Conservation (phyloP, 2,329 filamentous ascomycete genomes). For the Trichoderma oligosporum region DNA sequence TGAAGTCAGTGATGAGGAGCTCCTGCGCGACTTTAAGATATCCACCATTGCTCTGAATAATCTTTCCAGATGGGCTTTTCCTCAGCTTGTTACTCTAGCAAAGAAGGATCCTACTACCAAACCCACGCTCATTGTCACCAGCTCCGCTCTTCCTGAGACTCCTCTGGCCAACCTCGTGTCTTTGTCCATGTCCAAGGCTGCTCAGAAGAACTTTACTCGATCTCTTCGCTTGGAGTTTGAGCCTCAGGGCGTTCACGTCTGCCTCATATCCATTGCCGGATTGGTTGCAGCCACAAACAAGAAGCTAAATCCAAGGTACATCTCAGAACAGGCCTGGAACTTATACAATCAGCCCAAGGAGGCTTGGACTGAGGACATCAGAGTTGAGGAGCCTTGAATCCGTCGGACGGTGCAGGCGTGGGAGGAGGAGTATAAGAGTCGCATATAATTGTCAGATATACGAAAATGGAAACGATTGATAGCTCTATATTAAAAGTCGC, state of each 20-base stretch:
- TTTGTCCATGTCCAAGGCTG: constrained; percentile 48
- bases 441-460: no score
- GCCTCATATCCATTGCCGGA: constrained; percentile 45
- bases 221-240: constrained; percentile 40
- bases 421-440: no score
- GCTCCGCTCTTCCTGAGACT: constrained; percentile 43
- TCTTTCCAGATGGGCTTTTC: constrained; percentile 45
- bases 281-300: constrained; percentile 16
- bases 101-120: constrained; percentile 29
- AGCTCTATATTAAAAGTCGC: neutral
- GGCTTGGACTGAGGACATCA: constrained; percentile 9
- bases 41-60: constrained; percentile 46
- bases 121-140: constrained; percentile 48
- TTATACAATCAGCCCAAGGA: constrained; percentile 21
- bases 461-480: neutral
- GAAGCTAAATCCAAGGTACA: constrained; percentile 21
- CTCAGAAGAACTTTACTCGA: constrained; percentile 49
- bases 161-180: constrained; percentile 47
- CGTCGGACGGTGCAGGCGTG: no score
- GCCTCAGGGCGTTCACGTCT: constrained; percentile 42
- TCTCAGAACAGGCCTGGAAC: constrained; percentile 22
- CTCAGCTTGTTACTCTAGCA: constrained; percentile 37
- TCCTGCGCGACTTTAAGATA: constrained; percentile 49
- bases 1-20: constrained; percentile 40
- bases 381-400: constrained; percentile 4